Base-by-base conservation (phyloP, 2,329 filamentous ascomycete genomes). In the Apiospora pterosperma region DNA sequence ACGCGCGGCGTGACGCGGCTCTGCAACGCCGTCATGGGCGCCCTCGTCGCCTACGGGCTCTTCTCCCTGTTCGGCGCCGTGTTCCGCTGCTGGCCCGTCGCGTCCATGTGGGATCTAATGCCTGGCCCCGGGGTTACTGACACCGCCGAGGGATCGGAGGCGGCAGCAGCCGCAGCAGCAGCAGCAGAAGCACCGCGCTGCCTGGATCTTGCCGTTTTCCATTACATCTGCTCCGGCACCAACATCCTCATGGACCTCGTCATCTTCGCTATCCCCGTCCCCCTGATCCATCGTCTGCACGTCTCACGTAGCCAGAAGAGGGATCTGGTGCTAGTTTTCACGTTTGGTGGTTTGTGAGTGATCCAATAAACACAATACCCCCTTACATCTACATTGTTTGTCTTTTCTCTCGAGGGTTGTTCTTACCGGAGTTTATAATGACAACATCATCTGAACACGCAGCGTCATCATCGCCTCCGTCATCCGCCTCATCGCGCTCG, bases 51-150 rank as follows among this genome's bases (percentile, higher is more conserved):
- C 12, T 69, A 69, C 62, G 69, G 67, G 2, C 59, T 67, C 3
- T 61, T 64, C 8, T 62, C 69, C 48, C 68, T 70, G 65, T 41
- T 69, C 62, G 67, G 67, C 42, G 65, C 66, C 42, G 36, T 70
- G 5, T 60, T 70, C 44, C 63, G 65, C 38, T 70, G 69, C 62
- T 59, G 69, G 12, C 67, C 69, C 12, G 36, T 58, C 14, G 66
- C 69, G 1, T 70, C 69, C 6, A 62, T 36, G 41, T 48, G 42
- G 42, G 42, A 48, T 21, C 21, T 48, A 1, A 1, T 23, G 21
- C 21, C 23, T 48, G 42, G 21, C n/a, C n/a, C n/a, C n/a, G n/a
- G n/a, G n/a, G n/a, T n/a, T n/a, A n/a, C n/a, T n/a, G n/a, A n/a
- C n/a, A n/a, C n/a, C n/a, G n/a, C n/a, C n/a, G n/a, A n/a, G n/a